These are phyloP conservation scores for Aspergillus indologenus DNA, from an alignment of 495 filamentous ascomycete genomes.

Conservation along the genomic window DNA sequence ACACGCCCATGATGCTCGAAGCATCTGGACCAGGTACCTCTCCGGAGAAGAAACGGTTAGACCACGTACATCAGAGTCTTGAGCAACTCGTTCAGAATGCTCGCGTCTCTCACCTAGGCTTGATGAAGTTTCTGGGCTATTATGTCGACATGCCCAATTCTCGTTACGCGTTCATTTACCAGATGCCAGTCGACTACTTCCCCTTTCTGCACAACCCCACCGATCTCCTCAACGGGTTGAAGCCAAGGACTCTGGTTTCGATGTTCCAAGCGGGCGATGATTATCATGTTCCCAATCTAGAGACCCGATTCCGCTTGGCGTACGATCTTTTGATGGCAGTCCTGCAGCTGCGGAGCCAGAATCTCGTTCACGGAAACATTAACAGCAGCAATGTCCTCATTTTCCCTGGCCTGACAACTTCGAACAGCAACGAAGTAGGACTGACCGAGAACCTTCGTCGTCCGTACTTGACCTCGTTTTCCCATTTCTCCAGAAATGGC, in stretches of 20 bases:
- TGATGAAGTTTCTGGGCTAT: constrained; percentile 78
- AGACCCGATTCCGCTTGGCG: constrained; percentile 81
- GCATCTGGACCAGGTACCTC: constrained; percentile 27
- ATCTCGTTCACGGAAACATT: constrained; percentile 76
- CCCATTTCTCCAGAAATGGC: constrained; percentile 71
- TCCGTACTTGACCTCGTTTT: constrained; percentile 76
- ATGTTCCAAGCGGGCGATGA: constrained; percentile 47
- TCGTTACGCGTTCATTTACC: constrained; percentile 78
- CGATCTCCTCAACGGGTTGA: constrained; percentile 39
- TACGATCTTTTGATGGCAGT: constrained; percentile 74
- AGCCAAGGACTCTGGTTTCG: constrained; percentile 47
- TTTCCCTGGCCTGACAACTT: constrained; percentile 51
- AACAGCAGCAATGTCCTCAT: constrained; percentile 79
- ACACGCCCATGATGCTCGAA: constrained; percentile 44
- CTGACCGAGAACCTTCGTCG: constrained; percentile 60
- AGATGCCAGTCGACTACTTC: constrained; percentile 63
- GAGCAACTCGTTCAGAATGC: constrained; percentile 51
- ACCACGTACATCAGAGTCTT: constrained; percentile 40
- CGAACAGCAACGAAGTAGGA: constrained; percentile 38
- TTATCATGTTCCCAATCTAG: constrained; percentile 54
- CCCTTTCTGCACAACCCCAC: constrained; percentile 45
- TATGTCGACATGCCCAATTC: constrained; percentile 75
- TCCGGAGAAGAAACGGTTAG: constrained; percentile 31
- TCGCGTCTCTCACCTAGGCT: constrained; percentile 55
- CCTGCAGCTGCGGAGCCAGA: constrained; percentile 70